These are phyloP conservation scores for Saprolegnia parasitica DNA, from an alignment of 352 stramenopile genomes.

Conservation along the genomic window DNA sequence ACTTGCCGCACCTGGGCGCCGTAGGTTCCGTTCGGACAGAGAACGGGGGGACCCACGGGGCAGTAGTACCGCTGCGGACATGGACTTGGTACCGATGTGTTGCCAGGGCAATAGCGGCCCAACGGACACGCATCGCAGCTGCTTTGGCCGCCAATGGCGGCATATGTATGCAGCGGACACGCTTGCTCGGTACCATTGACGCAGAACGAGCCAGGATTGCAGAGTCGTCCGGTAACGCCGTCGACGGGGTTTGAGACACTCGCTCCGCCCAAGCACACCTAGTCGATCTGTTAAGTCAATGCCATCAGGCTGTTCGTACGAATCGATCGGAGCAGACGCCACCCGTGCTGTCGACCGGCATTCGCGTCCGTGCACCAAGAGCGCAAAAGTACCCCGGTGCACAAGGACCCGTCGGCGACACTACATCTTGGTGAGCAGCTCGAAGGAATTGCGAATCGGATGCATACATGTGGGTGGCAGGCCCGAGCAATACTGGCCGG, in stretches of 20 bases:
- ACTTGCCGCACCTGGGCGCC: conserved; percentile 35
- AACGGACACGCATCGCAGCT: conserved; percentile 48
- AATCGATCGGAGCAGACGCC: conserved; percentile 49
- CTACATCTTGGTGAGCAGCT: background rate
- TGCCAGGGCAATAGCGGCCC: conserved; percentile 66
- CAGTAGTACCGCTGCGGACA: conserved; percentile 74
- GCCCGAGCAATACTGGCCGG: conserved; percentile 79
- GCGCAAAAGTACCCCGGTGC: conserved; percentile 65
- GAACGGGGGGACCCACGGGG: conserved; percentile 41
- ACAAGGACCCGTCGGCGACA: conserved; percentile 49
- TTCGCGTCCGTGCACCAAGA: conserved; percentile 36
- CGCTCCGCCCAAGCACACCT: conserved; percentile 58
- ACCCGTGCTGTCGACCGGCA: conserved; percentile 47
- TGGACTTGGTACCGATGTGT: conserved; percentile 40
- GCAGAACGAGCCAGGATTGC: conserved; percentile 65
- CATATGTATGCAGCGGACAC: conserved; percentile 70
- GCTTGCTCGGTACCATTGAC: conserved; percentile 50
- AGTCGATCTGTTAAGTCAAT: background rate
- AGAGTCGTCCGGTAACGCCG: conserved; percentile 47
- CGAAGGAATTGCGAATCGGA: background rate
- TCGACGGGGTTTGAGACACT: conserved; percentile 49
- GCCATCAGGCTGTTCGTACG: conserved; percentile 21
- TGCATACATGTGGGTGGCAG: conserved; percentile 42
- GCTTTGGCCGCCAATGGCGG: conserved; percentile 44
- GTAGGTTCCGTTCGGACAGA: conserved; percentile 81